These are phyloP conservation scores for Malassezia sympodialis DNA, from an alignment of 1,284 basidiomycete species.

Conservation along the genomic window DNA sequence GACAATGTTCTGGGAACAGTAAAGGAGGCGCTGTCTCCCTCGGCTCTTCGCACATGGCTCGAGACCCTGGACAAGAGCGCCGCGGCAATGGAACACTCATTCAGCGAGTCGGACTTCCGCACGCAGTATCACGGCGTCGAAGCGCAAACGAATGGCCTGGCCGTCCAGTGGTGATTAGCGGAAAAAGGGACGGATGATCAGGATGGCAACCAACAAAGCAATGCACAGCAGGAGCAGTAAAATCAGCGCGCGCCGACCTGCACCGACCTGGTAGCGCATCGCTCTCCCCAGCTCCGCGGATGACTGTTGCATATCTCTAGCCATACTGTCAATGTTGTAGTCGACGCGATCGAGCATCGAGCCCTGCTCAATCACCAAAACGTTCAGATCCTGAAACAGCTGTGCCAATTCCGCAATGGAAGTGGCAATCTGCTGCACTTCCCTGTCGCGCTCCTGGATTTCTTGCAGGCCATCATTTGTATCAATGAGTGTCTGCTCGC, in stretches of 20 bases:
- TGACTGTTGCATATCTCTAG: constrained; percentile 67
- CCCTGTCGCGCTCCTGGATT: constrained; percentile 53
- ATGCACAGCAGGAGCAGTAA: constrained; percentile 81
- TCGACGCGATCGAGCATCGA: constrained; percentile 91
- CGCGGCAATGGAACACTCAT: background rate
- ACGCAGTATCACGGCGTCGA: constrained; percentile 11
- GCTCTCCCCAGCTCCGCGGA: constrained; percentile 75
- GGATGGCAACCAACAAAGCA: constrained; percentile 66
- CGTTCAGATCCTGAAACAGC: constrained; percentile 86
- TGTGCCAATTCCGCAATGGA: constrained; percentile 84
- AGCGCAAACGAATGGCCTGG: constrained; percentile 9
- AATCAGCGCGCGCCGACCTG: constrained; percentile 81
- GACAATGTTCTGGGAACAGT: background rate
- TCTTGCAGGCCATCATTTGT: constrained; percentile 13
- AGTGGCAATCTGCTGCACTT: constrained; percentile 81
- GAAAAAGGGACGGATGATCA: constrained; percentile 65
- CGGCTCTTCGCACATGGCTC: constrained; percentile 8
- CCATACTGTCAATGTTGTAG: constrained; percentile 91
- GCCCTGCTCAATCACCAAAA: constrained; percentile 92
- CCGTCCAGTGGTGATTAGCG: constrained; percentile 17
- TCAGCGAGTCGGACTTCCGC: background rate
- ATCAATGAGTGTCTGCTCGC: background rate
- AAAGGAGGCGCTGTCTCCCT: background rate
- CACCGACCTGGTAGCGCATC: constrained; percentile 77
- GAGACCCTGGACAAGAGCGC: background rate